phyloP scores from a whole-genome alignment of 495 filamentous ascomycete genomes.

The Penicillium bovifimosum region DNA sequence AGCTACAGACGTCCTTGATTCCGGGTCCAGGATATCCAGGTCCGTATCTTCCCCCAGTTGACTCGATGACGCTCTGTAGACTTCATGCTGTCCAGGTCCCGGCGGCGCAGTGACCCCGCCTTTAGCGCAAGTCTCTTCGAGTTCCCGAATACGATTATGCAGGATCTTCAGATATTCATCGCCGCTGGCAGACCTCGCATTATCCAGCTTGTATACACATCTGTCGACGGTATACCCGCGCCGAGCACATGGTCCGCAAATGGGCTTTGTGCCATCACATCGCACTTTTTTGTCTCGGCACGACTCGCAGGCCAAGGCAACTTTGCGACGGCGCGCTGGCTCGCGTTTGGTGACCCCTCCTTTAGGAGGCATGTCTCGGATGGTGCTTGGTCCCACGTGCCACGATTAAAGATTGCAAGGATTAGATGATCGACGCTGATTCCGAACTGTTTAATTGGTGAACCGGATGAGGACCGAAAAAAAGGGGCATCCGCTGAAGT shows the following conservation, averaged over 20 bases:
- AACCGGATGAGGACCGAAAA: not conserved
- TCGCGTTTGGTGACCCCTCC: slow-evolving; percentile 10
- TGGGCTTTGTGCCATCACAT: slow-evolving; percentile 41
- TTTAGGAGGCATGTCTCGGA: slow-evolving; percentile 15
- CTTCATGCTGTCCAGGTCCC: not conserved
- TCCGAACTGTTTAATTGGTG: not conserved
- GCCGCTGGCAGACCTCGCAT: slow-evolving; percentile 34
- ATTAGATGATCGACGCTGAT: not conserved
- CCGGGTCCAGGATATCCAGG: slow-evolving; percentile 2
- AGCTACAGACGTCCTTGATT: slow-evolving; percentile 20
- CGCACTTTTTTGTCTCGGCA: slow-evolving; percentile 39
- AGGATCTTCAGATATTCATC: slow-evolving; percentile 36
- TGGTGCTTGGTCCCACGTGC: not conserved
- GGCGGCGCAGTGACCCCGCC: slow-evolving; percentile 26
- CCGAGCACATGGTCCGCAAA: slow-evolving; percentile 38
- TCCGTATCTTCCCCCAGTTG: not conserved
- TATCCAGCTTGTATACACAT: slow-evolving; percentile 36
- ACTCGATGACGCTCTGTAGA: not conserved
- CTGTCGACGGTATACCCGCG: slow-evolving; percentile 29
- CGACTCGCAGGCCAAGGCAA: slow-evolving; percentile 34
- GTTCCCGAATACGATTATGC: slow-evolving; percentile 33
- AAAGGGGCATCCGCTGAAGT: not conserved
- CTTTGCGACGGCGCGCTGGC: slow-evolving; percentile 22
- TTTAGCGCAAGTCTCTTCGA: slow-evolving; percentile 30
- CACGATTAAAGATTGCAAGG: not conserved